phyloP scores from a whole-genome alignment of 1,139 yeast genomes.

The Citeromyces hawaiiensis region DNA sequence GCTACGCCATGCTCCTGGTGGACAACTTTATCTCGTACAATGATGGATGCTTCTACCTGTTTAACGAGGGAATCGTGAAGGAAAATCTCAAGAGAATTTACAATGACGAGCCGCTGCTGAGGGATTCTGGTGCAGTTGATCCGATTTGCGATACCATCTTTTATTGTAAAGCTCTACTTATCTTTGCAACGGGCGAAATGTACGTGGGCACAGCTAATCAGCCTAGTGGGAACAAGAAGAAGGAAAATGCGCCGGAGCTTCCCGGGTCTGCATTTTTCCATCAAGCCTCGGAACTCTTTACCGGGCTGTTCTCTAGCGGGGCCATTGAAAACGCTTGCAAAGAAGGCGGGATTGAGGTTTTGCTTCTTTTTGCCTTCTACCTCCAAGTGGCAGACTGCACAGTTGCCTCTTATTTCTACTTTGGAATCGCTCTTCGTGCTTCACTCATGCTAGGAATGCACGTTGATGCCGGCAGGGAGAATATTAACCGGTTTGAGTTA shows the following conservation, averaged over 20 bases:
- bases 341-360: conserved; percentile 75
- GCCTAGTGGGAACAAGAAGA: conserved; percentile 8
- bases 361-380: conserved; percentile 66
- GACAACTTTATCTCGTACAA: conserved; percentile 70
- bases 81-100: conserved; percentile 50
- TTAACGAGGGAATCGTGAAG: conserved; percentile 69
- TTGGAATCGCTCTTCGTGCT: conserved; percentile 67
- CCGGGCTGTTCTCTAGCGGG: conserved; percentile 68
- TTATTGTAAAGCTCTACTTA: conserved; percentile 64
- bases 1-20: conserved; percentile 61
- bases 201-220: conserved; percentile 55
- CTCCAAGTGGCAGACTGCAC: conserved; percentile 81
- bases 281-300: conserved; percentile 63
- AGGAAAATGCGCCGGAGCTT: conserved; percentile 21
- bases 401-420: conserved; percentile 68
- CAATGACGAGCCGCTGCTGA: conserved; percentile 19
- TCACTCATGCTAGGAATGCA: conserved; percentile 73
- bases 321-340: conserved; percentile 64
- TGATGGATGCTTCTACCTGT: conserved; percentile 78
- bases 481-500: conserved; percentile 46
- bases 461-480: conserved; percentile 65
- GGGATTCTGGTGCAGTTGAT: conserved; percentile 24
- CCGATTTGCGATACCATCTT: conserved; percentile 63
- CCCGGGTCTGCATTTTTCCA: conserved; percentile 73
- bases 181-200: conserved; percentile 81